phyloP scores from a whole-genome alignment of 495 filamentous ascomycete species.

The Staphylotrichum longicolle region DNA sequence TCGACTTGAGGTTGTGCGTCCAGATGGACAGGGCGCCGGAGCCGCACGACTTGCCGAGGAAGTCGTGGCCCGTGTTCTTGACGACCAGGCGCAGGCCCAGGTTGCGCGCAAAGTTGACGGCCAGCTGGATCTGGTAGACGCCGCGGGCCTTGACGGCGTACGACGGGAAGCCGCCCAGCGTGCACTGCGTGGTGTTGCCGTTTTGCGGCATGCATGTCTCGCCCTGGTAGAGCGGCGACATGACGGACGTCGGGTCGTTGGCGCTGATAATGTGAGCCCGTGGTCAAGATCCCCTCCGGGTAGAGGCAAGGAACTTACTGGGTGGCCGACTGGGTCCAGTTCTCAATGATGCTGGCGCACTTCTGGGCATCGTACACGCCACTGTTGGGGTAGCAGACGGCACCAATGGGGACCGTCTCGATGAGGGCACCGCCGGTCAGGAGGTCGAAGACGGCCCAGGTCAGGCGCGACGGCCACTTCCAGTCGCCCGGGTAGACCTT shows the following conservation, averaged over 20 bases:
- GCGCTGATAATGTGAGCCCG: constrained; percentile 7
- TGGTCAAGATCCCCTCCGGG: not conserved
- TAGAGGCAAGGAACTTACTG: constrained; percentile 13
- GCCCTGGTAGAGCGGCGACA: constrained; percentile 30
- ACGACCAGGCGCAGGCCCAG: constrained; percentile 56
- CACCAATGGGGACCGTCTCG: constrained; percentile 29
- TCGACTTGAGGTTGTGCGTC: constrained; percentile 51
- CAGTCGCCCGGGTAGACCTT: constrained; percentile 51
- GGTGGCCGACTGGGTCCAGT: constrained; percentile 30
- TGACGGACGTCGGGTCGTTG: constrained; percentile 21
- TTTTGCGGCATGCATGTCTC: constrained; percentile 41
- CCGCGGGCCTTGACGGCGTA: constrained; percentile 58
- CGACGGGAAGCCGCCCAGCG: constrained; percentile 55
- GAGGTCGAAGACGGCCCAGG: constrained; percentile 47
- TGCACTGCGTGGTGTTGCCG: constrained; percentile 44
- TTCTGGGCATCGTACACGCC: constrained; percentile 43
- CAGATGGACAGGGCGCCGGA: constrained; percentile 55
- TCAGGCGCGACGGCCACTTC: constrained; percentile 42
- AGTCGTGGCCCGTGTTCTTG: constrained; percentile 69
- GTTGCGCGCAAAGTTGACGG: constrained; percentile 61
- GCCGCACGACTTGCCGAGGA: constrained; percentile 52
- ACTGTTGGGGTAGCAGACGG: constrained; percentile 48
- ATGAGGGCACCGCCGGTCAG: constrained; percentile 35
- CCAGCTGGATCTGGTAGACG: constrained; percentile 54
- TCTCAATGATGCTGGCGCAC: constrained; percentile 38